These are phyloP conservation scores for Scedosporium dehoogii DNA, from an alignment of 2,329 filamentous ascomycete genomes.

Conservation along the genomic window DNA sequence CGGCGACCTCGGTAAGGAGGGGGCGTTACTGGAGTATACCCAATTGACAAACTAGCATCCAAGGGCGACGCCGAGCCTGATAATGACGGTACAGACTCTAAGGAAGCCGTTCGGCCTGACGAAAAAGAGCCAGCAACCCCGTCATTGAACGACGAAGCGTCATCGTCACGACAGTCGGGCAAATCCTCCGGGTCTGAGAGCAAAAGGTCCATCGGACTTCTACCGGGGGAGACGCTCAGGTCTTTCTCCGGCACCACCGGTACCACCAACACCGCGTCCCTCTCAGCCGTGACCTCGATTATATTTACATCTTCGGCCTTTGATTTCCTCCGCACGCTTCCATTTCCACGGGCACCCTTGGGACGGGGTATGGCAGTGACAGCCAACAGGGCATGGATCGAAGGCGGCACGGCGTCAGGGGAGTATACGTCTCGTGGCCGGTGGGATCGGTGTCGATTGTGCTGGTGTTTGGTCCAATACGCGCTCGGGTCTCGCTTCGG, in stretches of 20 bases:
- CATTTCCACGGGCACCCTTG: slow-evolving; percentile 13
- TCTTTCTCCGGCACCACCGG: slow-evolving; percentile 46
- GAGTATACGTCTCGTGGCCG: slow-evolving; percentile 32
- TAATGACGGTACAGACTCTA: slow-evolving; percentile 51
- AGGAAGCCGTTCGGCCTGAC: slow-evolving; percentile 45
- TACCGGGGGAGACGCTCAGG: slow-evolving; percentile 42
- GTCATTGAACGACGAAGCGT: slow-evolving; percentile 34
- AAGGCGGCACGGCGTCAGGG: slow-evolving; percentile 45
- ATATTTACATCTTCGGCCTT: slow-evolving; percentile 27
- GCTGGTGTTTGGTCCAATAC: slow-evolving; percentile 19
- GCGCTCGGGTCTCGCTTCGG: slow-evolving; percentile 25
- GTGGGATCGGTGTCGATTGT: slow-evolving; percentile 24
- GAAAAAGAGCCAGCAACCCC: slow-evolving; percentile 41
- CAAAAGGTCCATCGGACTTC: slow-evolving; percentile 48
- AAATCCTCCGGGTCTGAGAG: slow-evolving; percentile 51
- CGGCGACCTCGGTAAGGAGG: slow-evolving; percentile 14
- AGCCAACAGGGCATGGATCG: slow-evolving; percentile 50
- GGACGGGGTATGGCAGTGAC: slow-evolving; percentile 49
- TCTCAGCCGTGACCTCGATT: slow-evolving; percentile 44
- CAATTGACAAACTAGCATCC: slow-evolving; percentile 36
- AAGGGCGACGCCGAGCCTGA: slow-evolving; percentile 39
- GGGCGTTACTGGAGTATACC: slow-evolving; percentile 13
- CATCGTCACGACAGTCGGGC: slow-evolving; percentile 32
- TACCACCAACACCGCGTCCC: slow-evolving; percentile 19
- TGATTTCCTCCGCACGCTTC: slow-evolving; percentile 19